Base-by-base conservation (phyloP, 2,329 filamentous ascomycete species). In the Fusarium luffae region DNA sequence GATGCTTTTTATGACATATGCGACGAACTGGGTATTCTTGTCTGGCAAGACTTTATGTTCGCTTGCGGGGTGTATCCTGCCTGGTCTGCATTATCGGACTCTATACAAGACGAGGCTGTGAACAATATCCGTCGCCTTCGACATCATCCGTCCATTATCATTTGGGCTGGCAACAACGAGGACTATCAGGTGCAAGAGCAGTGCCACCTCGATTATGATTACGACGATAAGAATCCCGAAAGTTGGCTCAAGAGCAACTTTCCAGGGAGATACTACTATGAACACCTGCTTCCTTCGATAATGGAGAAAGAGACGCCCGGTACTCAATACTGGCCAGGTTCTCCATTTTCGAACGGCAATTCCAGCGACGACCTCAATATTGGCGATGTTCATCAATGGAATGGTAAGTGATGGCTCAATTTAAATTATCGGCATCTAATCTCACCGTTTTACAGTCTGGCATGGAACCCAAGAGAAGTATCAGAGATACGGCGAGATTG, bases 111-210 rank as follows among this genome's bases (percentile, higher is more conserved):
- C 19, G 90, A 92, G 76, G 88, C 87, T 42, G 81, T 84, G 42
- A 85, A 89, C 55, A 91, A 93, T 72, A 83, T 93, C 47, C 84
- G 85, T 48, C 80, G 87, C 11, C 75, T 90, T 34, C 80, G 86
- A 50, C 83, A 85, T 52, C 88, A 90, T 67, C 86, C 93, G 1
- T 92, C 88, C 0, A 85, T 96, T 60, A 87, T 92, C 12, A 88
- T 95, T 47, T 95, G 89, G 81, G 92, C 91, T 8, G 93, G 93
- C 3, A 95, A 94, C 77, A 96, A 96, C 72, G 93, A 95, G 77
- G 92, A 83, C 74, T 95, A 95, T 28, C 76, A 93, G 77, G 90
- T 94, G 14, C 88, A 90, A 69, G 92, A 94, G 76, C 83, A 85
- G 18, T 87, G 86, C 60, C 84, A 86, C 2, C 83, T 95, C 56